Percentiles rank a stretch among this genome's conserved stretches.
Evolutionary conservation across 768 basidiomycete species (phyloP).

Genomic region (Nidula microcarpa): DNA sequence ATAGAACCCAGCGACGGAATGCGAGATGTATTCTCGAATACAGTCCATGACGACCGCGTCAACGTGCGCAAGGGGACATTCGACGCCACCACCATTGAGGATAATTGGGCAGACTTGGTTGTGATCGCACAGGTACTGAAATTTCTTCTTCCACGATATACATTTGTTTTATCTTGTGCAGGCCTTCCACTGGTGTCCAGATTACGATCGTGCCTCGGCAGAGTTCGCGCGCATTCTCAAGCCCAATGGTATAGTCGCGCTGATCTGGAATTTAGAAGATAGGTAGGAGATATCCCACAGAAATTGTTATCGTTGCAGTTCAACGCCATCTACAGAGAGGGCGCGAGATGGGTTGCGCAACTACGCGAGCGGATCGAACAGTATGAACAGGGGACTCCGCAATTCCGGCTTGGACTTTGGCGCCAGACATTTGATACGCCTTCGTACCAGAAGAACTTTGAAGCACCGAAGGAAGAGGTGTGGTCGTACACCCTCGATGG

Average conservation of each 20-base stretch:
- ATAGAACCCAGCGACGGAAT: conserved; percentile 88
- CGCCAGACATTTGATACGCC: conserved; percentile 60
- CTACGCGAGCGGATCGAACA: conserved; percentile 66
- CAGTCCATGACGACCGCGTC: conserved; percentile 50
- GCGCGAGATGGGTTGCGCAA: conserved; percentile 70
- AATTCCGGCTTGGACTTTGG: conserved; percentile 79
- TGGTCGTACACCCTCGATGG: conserved; percentile 52
- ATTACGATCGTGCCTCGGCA: conserved; percentile 63
- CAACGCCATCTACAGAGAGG: conserved; percentile 32
- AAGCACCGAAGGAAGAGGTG: conserved; percentile 50
- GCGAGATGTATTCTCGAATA: conserved; percentile 66
- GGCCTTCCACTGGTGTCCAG: conserved; percentile 94
- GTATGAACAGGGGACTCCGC: conserved; percentile 73
- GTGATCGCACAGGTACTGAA: conserved; percentile 65
- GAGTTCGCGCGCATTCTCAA: conserved; percentile 84
- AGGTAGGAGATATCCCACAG: conserved; percentile 31
- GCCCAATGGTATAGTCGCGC: conserved; percentile 62
- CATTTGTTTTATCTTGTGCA: conserved; percentile 19
- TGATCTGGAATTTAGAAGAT: conserved; percentile 94
- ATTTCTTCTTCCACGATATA: conserved; percentile 1
- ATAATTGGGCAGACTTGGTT: conserved; percentile 75
- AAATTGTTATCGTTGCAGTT: not conserved
- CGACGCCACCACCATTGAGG: conserved; percentile 53
- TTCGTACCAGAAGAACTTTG: conserved; percentile 59
- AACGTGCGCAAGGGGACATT: conserved; percentile 67